Evolutionary conservation across 805 yeast species (phyloP).

Genomic region (Starmerella cellae): DNA sequence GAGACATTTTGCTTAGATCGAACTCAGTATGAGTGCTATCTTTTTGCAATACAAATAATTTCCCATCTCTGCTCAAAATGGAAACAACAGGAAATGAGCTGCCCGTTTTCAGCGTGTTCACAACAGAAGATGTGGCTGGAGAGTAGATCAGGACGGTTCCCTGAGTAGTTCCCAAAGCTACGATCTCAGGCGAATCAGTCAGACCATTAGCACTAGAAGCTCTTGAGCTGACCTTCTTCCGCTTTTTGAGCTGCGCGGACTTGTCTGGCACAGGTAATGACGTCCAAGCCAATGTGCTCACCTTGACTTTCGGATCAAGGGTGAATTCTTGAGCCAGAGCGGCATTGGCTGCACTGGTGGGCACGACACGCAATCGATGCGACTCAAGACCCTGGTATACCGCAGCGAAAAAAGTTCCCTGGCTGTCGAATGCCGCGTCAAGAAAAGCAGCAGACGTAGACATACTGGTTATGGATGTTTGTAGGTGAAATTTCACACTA

Average conservation of each 20-base stretch:
- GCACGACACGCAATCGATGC: conserved; percentile 46
- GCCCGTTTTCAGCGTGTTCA: conserved; percentile 28
- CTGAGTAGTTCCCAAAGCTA: conserved; percentile 51
- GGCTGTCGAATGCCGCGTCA: conserved; percentile 40
- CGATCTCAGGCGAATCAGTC: conserved; percentile 20
- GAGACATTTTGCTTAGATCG: conserved; percentile 37
- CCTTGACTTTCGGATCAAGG: conserved; percentile 39
- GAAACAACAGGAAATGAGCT: conserved; percentile 5
- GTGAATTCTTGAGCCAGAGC: conserved; percentile 36
- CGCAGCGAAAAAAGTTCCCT: conserved; percentile 50
- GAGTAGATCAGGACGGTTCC: conserved; percentile 57
- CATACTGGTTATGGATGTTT: conserved; percentile 1
- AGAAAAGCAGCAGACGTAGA: conserved; percentile 13
- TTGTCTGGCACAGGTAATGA: conserved; percentile 3
- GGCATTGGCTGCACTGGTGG: conserved; percentile 33
- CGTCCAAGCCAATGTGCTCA: conserved; percentile 43
- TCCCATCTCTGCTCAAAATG: neutral
- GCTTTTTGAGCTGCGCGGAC: conserved; percentile 19
- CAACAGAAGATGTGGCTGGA: conserved; percentile 47
- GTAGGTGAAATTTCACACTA: conserved; percentile 10
- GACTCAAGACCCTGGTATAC: conserved; percentile 56
- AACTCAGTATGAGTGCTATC: conserved; percentile 40
- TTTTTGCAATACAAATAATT: conserved; percentile 11
- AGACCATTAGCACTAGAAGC: neutral
- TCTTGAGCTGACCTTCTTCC: conserved; percentile 13